phyloP scores from a whole-genome alignment of 1,284 basidiomycete genomes.

The Ustilago esculenta region DNA sequence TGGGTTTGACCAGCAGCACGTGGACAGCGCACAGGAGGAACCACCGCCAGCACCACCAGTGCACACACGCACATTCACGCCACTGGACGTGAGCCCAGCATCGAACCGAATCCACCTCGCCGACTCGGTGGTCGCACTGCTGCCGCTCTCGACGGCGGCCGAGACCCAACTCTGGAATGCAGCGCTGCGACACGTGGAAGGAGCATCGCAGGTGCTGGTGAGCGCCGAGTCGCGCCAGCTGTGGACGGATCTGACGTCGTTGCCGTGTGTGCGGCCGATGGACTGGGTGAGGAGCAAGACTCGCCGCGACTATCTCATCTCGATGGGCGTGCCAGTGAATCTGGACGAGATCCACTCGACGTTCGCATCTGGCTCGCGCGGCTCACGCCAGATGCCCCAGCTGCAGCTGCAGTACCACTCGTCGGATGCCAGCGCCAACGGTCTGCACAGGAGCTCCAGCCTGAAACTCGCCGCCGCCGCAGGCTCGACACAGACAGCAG shows the following conservation, averaged over 20 bases:
- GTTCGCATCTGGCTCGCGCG: conserved; percentile 20
- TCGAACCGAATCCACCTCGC: conserved; percentile 28
- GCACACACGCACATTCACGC: conserved; percentile 17
- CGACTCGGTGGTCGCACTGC: conserved; percentile 11
- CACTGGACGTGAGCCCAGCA: conserved; percentile 24
- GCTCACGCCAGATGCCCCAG: conserved; percentile 44
- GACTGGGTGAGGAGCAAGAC: conserved; percentile 62
- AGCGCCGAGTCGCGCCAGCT: conserved; percentile 37
- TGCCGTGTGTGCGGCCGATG: conserved; percentile 50
- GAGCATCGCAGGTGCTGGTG: conserved; percentile 52
- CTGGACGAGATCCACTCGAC: conserved; percentile 60
- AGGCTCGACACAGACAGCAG: conserved; percentile 4
- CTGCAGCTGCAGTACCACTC: conserved; percentile 54
- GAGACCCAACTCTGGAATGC: conserved; percentile 23
- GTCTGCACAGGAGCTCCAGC: conserved; percentile 29
- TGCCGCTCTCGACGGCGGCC: conserved; percentile 33
- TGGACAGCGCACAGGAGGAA: background rate
- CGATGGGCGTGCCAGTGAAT: conserved; percentile 64
- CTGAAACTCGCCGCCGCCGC: conserved; percentile 7
- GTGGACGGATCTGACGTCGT: conserved; percentile 23
- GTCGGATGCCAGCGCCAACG: conserved; percentile 4
- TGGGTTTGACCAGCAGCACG: conserved; percentile 15
- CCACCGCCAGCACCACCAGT: conserved; percentile 5
- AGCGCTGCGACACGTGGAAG: conserved; percentile 51
- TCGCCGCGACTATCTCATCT: conserved; percentile 59